Evolutionary conservation across 192 early-diverging fungal species (phyloP), one percentile per base, ranked within the genome.

Genomic region (Umbelopsis sp.): DNA sequence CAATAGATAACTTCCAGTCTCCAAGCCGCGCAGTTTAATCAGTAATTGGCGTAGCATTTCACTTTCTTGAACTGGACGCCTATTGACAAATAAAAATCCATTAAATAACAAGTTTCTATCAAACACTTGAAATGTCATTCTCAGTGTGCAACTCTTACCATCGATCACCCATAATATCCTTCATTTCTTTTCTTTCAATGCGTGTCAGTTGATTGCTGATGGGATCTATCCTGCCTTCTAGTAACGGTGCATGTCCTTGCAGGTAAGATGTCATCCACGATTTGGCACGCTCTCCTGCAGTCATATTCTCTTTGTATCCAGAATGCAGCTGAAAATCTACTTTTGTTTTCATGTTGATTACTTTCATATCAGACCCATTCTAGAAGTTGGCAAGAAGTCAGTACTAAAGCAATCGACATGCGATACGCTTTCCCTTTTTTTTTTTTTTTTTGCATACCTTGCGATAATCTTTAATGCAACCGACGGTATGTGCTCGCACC

Each of bases 221-320:
- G 4, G 78, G 76, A 71, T 81, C 49, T 7, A 81, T 67, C 23
- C 73, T 69, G 2, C 72, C 79, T 45, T 74, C 72, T 9, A 77
- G 47, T 15, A 81, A 37, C 47, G 67, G 64, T 30, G 79, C 75
- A 51, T 78, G 68, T 15, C 69, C 69, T 21, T 64, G 68, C n/a
- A 81, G 48, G 30, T 66, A 77, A 33, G 75, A 70, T 27, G 71
- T 66, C 44, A 81, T 65, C 79, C 79, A 81, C 21, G 66, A 51
- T 5, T 51, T 48, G 13, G 79, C 67, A 49, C 75, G 61, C 33
- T 81, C 79, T 12, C 33, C 5, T 22, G 50, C 66, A 22, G 75
- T 74, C 16, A 58, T 81, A 4, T 53, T 64, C 49, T 81, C 79
- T 18, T 70, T 50, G 12, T 25, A 48, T 20, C 67, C 70, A 21